Conservation (phyloP, 2,329 filamentous ascomycete species). For the Lithohypha guttulata region DNA sequence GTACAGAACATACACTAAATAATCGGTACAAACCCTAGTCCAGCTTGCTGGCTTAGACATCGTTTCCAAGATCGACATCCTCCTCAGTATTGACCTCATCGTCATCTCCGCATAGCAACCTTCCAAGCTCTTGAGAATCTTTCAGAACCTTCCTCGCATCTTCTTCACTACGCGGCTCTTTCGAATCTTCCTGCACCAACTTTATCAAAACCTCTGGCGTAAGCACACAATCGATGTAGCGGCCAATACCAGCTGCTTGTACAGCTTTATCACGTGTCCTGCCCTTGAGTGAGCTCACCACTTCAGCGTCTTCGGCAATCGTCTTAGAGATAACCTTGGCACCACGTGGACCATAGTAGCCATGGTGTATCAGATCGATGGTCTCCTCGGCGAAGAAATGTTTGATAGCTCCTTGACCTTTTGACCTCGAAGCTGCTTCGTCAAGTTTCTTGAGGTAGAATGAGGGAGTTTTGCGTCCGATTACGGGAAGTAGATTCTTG, state of each 20-base stretch:
- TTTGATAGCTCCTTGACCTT: slow-evolving; percentile 31
- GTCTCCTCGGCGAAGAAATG: slow-evolving; percentile 33
- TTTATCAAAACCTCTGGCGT: slow-evolving; percentile 57
- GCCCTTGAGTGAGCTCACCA: slow-evolving; percentile 49
- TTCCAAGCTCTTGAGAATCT: slow-evolving; percentile 57
- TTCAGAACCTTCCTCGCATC: slow-evolving; percentile 46
- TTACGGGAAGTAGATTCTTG: slow-evolving; percentile 45
- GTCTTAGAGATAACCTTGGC: slow-evolving; percentile 53
- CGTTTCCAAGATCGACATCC: too few relatives aligned
- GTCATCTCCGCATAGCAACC: slow-evolving; percentile 55
- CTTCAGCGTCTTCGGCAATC: slow-evolving; percentile 38
- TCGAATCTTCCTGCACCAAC: slow-evolving; percentile 47
- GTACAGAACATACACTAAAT: too few relatives aligned
- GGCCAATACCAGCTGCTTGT: slow-evolving; percentile 53
- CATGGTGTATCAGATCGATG: slow-evolving; percentile 52
- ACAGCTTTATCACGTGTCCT: slow-evolving; percentile 56
- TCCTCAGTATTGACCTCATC: slow-evolving; percentile 42
- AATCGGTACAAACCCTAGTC: too few relatives aligned
- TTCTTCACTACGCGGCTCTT: slow-evolving; percentile 25
- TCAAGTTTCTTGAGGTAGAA: slow-evolving; percentile 51
- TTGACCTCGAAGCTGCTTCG: slow-evolving; percentile 12
- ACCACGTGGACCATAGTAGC: slow-evolving; percentile 75
- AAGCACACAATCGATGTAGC: slow-evolving; percentile 63
- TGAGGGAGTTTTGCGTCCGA: slow-evolving; percentile 47
- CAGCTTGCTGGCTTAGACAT: too few relatives aligned